These are phyloP conservation scores for Paulownia fortunei DNA, from an alignment of 257 asterid genomes.

Conservation along the genomic window DNA sequence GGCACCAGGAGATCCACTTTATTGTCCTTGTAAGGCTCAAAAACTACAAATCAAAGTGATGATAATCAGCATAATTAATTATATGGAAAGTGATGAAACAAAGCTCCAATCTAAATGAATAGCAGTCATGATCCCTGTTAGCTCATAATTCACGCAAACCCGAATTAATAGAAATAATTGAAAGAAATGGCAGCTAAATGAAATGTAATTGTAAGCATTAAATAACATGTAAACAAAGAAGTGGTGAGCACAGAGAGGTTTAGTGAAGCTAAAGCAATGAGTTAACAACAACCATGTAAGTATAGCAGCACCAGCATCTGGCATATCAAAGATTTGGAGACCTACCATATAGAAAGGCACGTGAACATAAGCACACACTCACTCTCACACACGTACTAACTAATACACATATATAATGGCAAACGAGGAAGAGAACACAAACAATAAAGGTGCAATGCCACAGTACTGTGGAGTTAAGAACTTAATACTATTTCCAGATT, in stretches of 20 bases:
- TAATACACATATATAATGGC: background rate
- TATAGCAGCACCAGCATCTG: background rate
- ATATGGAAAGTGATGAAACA: background rate
- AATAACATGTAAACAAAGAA: background rate
- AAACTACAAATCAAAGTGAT: conserved; percentile 48
- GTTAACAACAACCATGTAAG: background rate
- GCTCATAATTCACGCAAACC: background rate
- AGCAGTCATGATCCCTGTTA: background rate
- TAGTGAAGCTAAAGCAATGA: background rate
- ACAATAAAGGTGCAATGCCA: background rate
- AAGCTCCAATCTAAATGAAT: background rate
- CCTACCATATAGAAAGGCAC: background rate
- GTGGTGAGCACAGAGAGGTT: background rate
- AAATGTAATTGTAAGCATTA: background rate
- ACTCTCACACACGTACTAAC: background rate
- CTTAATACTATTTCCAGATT: background rate
- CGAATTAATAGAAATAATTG: background rate
- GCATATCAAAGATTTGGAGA: background rate
- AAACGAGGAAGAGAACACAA: background rate
- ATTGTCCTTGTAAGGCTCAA: too few species aligned
- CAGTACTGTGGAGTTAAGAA: background rate
- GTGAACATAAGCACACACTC: too few species aligned
- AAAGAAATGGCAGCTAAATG: background rate
- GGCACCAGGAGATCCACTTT: too few species aligned
- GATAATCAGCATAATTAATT: conserved; percentile 7